Conservation (phyloP, 306 rosid genomes). For the Abrus precatorius region DNA sequence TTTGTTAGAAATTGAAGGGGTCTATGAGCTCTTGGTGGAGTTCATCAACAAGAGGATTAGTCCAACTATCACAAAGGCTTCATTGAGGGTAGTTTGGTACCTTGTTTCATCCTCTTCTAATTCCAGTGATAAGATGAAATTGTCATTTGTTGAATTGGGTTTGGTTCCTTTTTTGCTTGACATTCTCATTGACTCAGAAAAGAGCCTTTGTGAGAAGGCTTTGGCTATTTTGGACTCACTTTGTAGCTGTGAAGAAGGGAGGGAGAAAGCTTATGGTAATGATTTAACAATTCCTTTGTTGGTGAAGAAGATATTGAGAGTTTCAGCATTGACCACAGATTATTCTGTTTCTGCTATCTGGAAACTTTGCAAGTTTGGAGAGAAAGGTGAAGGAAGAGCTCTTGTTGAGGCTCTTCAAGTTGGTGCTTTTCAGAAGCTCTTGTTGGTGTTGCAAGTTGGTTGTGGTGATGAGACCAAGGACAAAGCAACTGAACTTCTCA, state of each 20-base stretch:
- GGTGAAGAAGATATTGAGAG: slow-evolving; percentile 76
- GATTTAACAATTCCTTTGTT: slow-evolving; percentile 69
- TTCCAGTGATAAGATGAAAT: slow-evolving; percentile 44
- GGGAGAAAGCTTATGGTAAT: slow-evolving; percentile 56
- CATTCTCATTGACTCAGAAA: slow-evolving; percentile 68
- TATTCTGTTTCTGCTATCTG: slow-evolving; percentile 64
- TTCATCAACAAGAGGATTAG: slow-evolving; percentile 59
- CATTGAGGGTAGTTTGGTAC: slow-evolving; percentile 57
- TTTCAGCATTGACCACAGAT: slow-evolving; percentile 68
- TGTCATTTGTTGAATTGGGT: slow-evolving; percentile 57
- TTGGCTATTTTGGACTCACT: slow-evolving; percentile 62
- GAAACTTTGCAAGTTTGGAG: slow-evolving; percentile 65
- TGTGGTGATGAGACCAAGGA: slow-evolving; percentile 69
- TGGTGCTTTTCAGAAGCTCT: slow-evolving; percentile 80
- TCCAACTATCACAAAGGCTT: slow-evolving; percentile 63
- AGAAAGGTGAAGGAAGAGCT: slow-evolving; percentile 50
- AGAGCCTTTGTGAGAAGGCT: slow-evolving; percentile 61
- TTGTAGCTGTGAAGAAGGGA: slow-evolving; percentile 59
- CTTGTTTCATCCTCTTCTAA: slow-evolving; percentile 53
- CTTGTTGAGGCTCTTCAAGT: slow-evolving; percentile 76
- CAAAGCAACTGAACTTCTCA: slow-evolving; percentile 73
- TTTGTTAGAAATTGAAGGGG: slow-evolving; percentile 60
- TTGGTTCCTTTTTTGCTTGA: slow-evolving; percentile 60
- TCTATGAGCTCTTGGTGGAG: slow-evolving; percentile 56
- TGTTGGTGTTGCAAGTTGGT: slow-evolving; percentile 74